Conservation (phyloP, 2,329 filamentous ascomycete species). For the Ophiostoma novo-ulmi region DNA sequence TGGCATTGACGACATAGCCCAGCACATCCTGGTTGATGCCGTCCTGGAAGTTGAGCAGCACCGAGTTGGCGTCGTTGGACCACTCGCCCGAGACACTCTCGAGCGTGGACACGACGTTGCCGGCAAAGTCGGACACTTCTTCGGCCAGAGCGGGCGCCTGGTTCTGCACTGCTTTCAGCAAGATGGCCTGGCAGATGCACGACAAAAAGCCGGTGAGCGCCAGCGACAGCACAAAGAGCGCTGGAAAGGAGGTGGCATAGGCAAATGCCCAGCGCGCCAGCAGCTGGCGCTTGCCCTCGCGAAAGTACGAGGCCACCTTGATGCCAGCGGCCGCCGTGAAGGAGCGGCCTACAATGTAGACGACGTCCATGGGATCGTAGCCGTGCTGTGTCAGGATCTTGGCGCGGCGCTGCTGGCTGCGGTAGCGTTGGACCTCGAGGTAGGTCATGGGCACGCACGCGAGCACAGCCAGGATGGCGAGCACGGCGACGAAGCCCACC, state of each 20-base stretch:
- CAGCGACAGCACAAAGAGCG: conserved; percentile 79
- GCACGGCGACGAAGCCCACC: conserved; percentile 69
- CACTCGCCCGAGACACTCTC: conserved; percentile 69
- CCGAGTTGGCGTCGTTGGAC: conserved; percentile 70
- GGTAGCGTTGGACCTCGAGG: conserved; percentile 73
- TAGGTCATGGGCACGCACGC: conserved; percentile 71
- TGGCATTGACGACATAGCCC: conserved; percentile 80
- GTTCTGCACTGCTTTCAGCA: conserved; percentile 68
- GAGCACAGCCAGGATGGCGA: conserved; percentile 47
- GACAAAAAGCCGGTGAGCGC: conserved; percentile 76
- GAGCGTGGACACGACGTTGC: conserved; percentile 67
- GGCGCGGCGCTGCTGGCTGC: conserved; percentile 64
- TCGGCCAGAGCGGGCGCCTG: conserved; percentile 69
- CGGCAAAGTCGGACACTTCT: conserved; percentile 74
- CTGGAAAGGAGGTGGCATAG: conserved; percentile 78
- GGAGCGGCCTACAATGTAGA: conserved; percentile 81
- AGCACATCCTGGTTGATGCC: conserved; percentile 82
- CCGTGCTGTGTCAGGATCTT: conserved; percentile 55
- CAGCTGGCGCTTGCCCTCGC: conserved; percentile 58
- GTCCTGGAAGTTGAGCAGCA: conserved; percentile 49
- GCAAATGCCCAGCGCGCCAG: conserved; percentile 78
- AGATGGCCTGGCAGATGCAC: conserved; percentile 73
- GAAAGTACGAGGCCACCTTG: conserved; percentile 57
- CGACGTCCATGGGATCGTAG: conserved; percentile 77
- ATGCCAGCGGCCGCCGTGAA: conserved; percentile 69